Percentiles rank a stretch among this genome's conserved stretches.
These are phyloP conservation scores for Penicillium waksmanii DNA, from an alignment of 495 filamentous ascomycete genomes.

Conservation along the genomic window DNA sequence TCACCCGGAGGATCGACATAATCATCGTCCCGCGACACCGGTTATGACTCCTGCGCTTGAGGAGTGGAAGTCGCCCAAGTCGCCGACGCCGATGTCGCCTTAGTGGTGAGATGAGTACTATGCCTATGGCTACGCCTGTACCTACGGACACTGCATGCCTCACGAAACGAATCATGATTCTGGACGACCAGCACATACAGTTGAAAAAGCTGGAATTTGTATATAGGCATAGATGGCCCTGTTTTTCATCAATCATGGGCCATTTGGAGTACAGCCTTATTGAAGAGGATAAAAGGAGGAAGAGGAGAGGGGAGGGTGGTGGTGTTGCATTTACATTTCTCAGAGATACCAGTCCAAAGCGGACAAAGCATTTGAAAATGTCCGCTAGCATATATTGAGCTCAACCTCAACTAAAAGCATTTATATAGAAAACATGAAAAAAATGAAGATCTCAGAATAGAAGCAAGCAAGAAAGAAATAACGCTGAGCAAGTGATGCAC, in stretches of 20 bases:
- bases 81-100: background rate
- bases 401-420: slow-evolving; percentile 6
- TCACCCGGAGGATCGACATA: slow-evolving; percentile 32
- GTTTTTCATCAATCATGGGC: slow-evolving; percentile 2
- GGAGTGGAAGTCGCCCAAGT: slow-evolving; percentile 24
- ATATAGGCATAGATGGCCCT: slow-evolving; percentile 9
- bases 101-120: too few relatives aligned
- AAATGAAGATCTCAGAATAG: background rate
- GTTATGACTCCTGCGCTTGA: slow-evolving; percentile 44
- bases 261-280: background rate
- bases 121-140: too few relatives aligned
- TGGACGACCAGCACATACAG: background rate
- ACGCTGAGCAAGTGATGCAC: background rate
- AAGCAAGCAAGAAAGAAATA: background rate
- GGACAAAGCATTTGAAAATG: background rate
- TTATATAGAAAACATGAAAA: background rate
- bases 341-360: slow-evolving; percentile 4
- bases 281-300: background rate
- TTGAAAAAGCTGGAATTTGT: background rate
- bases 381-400: slow-evolving; percentile 8
- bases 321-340: background rate
- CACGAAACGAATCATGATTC: slow-evolving; percentile 9
- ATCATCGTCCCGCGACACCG: slow-evolving; percentile 31
- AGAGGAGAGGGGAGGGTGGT: background rate
- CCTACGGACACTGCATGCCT: background rate